phyloP scores from a whole-genome alignment of 2,329 filamentous ascomycete genomes.

The Fusarium burgessii region DNA sequence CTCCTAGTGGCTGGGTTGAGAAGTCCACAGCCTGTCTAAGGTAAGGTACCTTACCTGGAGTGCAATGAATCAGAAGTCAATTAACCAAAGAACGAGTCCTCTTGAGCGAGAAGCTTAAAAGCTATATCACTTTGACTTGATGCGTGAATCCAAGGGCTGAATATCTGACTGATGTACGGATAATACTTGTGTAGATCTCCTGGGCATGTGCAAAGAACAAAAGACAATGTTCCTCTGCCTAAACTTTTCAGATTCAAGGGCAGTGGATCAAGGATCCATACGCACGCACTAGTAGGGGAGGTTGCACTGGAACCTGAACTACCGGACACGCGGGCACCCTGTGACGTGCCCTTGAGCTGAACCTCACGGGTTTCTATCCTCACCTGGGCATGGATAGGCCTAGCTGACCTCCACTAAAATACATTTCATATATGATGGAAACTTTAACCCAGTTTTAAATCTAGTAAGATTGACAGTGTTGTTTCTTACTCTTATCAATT shows the following conservation, averaged over 20 bases:
- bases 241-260: neutral
- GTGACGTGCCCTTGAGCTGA: conserved; percentile 25
- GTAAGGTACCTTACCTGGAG: neutral
- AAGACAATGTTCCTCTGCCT: neutral
- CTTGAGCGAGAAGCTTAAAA: neutral
- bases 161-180: neutral
- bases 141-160: neutral
- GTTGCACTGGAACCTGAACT: conserved; percentile 33
- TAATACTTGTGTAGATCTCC: neutral
- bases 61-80: neutral
- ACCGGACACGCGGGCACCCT: conserved; percentile 31
- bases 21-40: neutral
- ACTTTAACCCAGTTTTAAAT: neutral
- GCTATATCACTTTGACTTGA: neutral
- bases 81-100: neutral
- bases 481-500: neutral
- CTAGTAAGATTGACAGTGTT: neutral
- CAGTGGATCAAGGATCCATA: neutral
- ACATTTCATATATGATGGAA: neutral
- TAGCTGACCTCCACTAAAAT: conserved; percentile 3
- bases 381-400: conserved; percentile 19
- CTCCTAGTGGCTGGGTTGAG: conserved; percentile 18
- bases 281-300: conserved; percentile 13
- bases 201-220: neutral
- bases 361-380: conserved; percentile 21